Conservation (phyloP, 1,284 basidiomycete species). For the Sphaerobolus stellatus region DNA sequence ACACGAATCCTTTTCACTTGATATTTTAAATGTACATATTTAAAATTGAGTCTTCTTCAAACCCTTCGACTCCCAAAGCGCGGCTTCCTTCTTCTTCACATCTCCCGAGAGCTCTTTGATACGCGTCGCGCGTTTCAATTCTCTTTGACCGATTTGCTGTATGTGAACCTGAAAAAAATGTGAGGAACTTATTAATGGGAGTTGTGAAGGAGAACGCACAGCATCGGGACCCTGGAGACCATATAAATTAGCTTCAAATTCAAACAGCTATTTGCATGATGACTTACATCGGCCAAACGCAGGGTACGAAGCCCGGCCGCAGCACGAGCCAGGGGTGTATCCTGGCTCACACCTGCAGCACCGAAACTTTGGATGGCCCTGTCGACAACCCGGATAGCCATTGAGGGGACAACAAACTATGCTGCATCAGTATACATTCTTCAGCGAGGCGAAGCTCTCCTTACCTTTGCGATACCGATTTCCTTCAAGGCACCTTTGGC, state of each 20-base stretch:
- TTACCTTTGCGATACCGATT: slow-evolving; percentile 94
- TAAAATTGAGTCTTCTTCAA: slow-evolving; percentile 50
- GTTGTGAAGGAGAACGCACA: slow-evolving; percentile 36
- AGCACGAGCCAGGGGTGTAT: slow-evolving; percentile 75
- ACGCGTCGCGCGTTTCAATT: slow-evolving; percentile 68
- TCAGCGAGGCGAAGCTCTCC: slow-evolving; percentile 16
- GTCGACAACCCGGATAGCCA: slow-evolving; percentile 88
- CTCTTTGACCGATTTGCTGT: slow-evolving; percentile 88
- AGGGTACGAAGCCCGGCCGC: slow-evolving; percentile 86
- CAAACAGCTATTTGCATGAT: slow-evolving; percentile 15
- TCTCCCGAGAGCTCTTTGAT: slow-evolving; percentile 54
- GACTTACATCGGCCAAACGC: slow-evolving; percentile 82
- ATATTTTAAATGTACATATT: too few species aligned
- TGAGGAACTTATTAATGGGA: slow-evolving; percentile 17
- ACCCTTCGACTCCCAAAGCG: slow-evolving; percentile 55
- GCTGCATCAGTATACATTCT: slow-evolving; percentile 12
- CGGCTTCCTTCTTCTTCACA: slow-evolving; percentile 58
- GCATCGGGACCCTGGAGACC: slow-evolving; percentile 77
- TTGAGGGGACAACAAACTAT: slow-evolving; percentile 87
- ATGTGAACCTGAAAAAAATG: slow-evolving; percentile 70
- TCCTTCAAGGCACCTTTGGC: slow-evolving; percentile 97
- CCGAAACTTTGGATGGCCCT: slow-evolving; percentile 94
- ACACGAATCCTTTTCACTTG: too few species aligned
- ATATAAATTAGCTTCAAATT: slow-evolving; percentile 11
- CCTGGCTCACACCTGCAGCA: slow-evolving; percentile 92